A percentile compares a stretch with the other conserved stretches of the same genome.
Conservation (phyloP, 2,329 filamentous ascomycete species). For the Bimuria novae-zelandiae region DNA sequence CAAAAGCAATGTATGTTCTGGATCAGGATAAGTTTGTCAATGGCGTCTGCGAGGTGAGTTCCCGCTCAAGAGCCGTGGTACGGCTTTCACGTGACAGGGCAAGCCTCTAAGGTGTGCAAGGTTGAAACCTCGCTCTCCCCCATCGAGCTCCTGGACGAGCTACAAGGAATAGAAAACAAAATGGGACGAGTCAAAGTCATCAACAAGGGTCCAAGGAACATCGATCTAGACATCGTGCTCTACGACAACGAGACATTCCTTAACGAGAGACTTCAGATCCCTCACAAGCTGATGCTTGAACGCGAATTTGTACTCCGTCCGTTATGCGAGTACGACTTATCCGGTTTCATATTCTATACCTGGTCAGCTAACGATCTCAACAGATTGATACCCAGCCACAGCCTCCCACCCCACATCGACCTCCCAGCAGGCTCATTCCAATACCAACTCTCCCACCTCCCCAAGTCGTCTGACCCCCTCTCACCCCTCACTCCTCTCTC, state of each 20-base stretch:
- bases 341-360: constrained; percentile 30
- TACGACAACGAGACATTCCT: constrained; percentile 71
- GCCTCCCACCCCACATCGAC: constrained; percentile 50
- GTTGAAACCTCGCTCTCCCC: constrained; percentile 80
- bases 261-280: constrained; percentile 77
- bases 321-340: constrained; percentile 77
- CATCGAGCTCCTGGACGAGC: constrained; percentile 73
- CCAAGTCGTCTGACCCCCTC: constrained; percentile 38
- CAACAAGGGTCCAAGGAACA: constrained; percentile 92
- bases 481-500: constrained; percentile 47
- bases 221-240: constrained; percentile 89
- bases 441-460: constrained; percentile 44
- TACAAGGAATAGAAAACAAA: constrained; percentile 81
- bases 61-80: background rate
- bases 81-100: constrained; percentile 6
- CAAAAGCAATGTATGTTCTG: constrained; percentile 92
- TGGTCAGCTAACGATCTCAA: constrained; percentile 13
- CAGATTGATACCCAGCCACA: constrained; percentile 34
- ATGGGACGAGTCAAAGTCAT: constrained; percentile 83
- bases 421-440: constrained; percentile 48
- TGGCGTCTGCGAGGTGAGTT: constrained; percentile 82
- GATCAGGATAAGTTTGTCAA: constrained; percentile 91
- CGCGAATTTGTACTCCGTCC: constrained; percentile 92
- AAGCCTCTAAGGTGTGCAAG: constrained; percentile 51
- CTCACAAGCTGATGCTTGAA: constrained; percentile 84